These are phyloP conservation scores for Vitis rupestris DNA, from an alignment of 164 flowering plant species.

Conservation along the genomic window DNA sequence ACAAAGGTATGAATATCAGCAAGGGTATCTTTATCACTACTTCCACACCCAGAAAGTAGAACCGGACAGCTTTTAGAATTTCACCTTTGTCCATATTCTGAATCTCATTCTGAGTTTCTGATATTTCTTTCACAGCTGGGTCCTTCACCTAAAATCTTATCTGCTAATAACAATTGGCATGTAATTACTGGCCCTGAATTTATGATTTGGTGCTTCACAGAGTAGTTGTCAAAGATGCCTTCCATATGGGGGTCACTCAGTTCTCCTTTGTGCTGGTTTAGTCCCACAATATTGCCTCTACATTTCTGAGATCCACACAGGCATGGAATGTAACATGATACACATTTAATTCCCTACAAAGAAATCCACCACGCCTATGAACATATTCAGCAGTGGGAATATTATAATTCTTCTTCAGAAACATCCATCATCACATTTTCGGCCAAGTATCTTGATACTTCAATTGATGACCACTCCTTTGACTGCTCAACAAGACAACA, in stretches of 20 bases:
- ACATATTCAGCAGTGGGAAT: constrained; percentile 80
- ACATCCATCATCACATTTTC: constrained; percentile 76
- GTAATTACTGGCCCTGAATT: constrained; percentile 54
- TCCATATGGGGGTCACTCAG: constrained; percentile 95
- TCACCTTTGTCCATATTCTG: constrained; percentile 27
- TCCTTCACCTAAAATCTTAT: constrained; percentile 37
- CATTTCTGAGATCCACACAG: constrained; percentile 68
- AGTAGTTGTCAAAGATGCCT: constrained; percentile 96
- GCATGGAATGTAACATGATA: constrained; percentile 91
- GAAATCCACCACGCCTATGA: constrained; percentile 57
- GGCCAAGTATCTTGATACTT: constrained; percentile 47
- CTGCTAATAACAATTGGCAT: not conserved
- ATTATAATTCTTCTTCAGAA: constrained; percentile 76
- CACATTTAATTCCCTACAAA: constrained; percentile 57
- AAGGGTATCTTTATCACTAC: constrained; percentile 64
- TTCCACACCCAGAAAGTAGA: constrained; percentile 56
- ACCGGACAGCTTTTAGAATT: constrained; percentile 42
- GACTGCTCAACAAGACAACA: constrained; percentile 59
- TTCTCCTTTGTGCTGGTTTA: constrained; percentile 85
- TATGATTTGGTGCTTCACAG: constrained; percentile 92
- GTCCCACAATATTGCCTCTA: constrained; percentile 56
- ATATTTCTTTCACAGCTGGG: constrained; percentile 22
- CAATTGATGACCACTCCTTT: constrained; percentile 83
- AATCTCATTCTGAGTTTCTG: constrained; percentile 24
- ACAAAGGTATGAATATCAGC: constrained; percentile 59